Conservation (phyloP, 75 land plant species). For the Ceratopteris richardii region DNA sequence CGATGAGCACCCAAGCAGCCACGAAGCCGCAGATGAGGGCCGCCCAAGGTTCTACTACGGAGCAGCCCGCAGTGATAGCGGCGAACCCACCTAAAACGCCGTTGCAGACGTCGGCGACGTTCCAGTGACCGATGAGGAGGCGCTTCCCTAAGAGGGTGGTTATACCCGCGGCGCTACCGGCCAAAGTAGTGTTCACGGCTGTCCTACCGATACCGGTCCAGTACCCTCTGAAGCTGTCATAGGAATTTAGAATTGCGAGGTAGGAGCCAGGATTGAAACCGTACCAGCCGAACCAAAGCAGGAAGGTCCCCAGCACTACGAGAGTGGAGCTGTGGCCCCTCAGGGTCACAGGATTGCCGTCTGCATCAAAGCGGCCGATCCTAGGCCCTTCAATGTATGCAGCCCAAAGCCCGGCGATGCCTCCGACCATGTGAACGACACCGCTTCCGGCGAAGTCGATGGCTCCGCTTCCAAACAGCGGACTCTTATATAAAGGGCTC, state of each 20-base stretch:
- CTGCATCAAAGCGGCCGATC: slow-evolving; percentile 26
- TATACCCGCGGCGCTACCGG: slow-evolving; percentile 53
- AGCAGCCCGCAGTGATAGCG: slow-evolving; percentile 26
- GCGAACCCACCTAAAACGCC: slow-evolving; percentile 30
- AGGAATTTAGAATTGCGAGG: slow-evolving; percentile 37
- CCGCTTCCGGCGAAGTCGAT: slow-evolving; percentile 55
- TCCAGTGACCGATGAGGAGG: slow-evolving; percentile 64
- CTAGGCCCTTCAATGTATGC: slow-evolving; percentile 27
- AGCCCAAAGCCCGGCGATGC: slow-evolving; percentile 28
- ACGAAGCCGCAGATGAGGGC: too few relatives aligned
- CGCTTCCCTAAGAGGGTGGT: slow-evolving; percentile 55
- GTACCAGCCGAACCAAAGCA: slow-evolving; percentile 39
- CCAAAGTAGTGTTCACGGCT: slow-evolving; percentile 76
- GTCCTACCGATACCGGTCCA: slow-evolving; percentile 81
- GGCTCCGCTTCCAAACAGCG: slow-evolving; percentile 28
- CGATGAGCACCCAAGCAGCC: slow-evolving; percentile 30
- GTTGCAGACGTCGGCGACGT: slow-evolving; percentile 37
- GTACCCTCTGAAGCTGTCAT: slow-evolving; percentile 34
- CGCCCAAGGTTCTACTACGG: slow-evolving; percentile 25
- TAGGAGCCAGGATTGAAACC: slow-evolving; percentile 87
- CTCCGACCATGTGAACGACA: slow-evolving; percentile 39
- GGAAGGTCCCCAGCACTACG: slow-evolving; percentile 32
- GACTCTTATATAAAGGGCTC: slow-evolving; percentile 18
- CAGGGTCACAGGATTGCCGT: slow-evolving; percentile 1
- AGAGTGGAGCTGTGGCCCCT: slow-evolving; percentile 26